Evolutionary conservation across 2,329 filamentous ascomycete species (phyloP), one percentile per base, ranked within the genome.

Genomic region (Fusarium coffeatum): DNA sequence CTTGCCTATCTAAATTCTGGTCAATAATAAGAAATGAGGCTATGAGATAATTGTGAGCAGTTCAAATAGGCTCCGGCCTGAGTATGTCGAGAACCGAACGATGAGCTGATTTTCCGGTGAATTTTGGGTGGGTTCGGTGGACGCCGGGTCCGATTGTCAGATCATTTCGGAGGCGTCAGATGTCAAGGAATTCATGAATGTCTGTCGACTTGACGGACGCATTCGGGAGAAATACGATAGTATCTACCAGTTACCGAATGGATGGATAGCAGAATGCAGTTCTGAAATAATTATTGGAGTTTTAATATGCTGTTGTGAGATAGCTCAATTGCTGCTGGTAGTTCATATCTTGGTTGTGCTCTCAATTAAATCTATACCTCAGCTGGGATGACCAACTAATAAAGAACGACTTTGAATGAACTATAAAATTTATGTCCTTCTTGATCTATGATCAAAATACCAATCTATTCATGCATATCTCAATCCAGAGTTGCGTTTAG

Each of bases 81-180:
- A 3, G 34, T 37, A 25, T 46, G 49, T 51, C 42, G 46, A 61
- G 54, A 59, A 48, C 58, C 54, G 58, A 37, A 34, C 11, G 30
- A 68, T 69, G 27, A 54, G 34, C 67, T 69, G 67, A 69, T 68
- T 71, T 54, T 8, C 20, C 57, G 59, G 64, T 11, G 48, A 20
- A 45, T 40, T 51, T 60, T 64, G 25, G 59, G 43, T 42, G 59
- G 66, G 37, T 49, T 69, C 68, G 68, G 68, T 62, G 20, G 49
- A 28, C 64, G 68, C 68, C 68, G 68, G 64, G 53, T 40, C 64
- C 49, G 45, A 65, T 34, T 12, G 68, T 68, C 64, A 61, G 59
- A 58, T 62, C 55, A 60, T 71, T 55, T 43, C 20, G 41, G 43
- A 25, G 34, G 30, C 15, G 22, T 20, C 25, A 46, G 22, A 40